phyloP scores from a whole-genome alignment of 805 yeast genomes.

The Hemisphaericaspora nanyangensis region DNA sequence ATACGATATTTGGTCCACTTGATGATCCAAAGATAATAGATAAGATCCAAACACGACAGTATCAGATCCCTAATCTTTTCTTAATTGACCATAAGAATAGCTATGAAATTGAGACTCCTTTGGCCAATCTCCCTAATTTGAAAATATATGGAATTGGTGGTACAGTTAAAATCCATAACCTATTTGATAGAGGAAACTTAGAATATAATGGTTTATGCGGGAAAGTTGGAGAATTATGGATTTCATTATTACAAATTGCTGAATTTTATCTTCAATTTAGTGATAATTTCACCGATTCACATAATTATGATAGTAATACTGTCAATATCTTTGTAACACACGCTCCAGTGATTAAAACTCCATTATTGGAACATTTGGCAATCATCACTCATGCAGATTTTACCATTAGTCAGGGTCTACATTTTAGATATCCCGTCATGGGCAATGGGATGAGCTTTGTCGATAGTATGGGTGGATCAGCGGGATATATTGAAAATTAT shows the following conservation, averaged over 20 bases:
- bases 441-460: constrained; percentile 65
- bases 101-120: constrained; percentile 36
- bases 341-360: constrained; percentile 68
- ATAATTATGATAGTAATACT: constrained; percentile 31
- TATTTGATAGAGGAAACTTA: constrained; percentile 48
- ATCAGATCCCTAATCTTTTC: constrained; percentile 52
- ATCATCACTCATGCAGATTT: constrained; percentile 66
- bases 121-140: constrained; percentile 41
- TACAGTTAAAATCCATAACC: constrained; percentile 57
- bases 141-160: constrained; percentile 73
- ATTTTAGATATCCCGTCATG: constrained; percentile 65
- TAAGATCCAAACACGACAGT: constrained; percentile 53
- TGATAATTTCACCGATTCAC: constrained; percentile 26
- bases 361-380: constrained; percentile 64
- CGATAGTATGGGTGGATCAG: constrained; percentile 42
- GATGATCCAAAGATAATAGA: constrained; percentile 70
- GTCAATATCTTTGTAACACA: constrained; percentile 63
- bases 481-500: constrained; percentile 51
- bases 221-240: constrained; percentile 63
- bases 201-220: constrained; percentile 16
- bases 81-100: constrained; percentile 58
- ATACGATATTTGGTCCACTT: constrained; percentile 71
- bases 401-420: constrained; percentile 69
- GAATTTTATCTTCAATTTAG: constrained; percentile 38
- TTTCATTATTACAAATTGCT: constrained; percentile 67